A percentile compares a stretch with the other conserved stretches of the same genome.
Conservation (phyloP, 1,284 basidiomycete species). For the Ustilago nuda region DNA sequence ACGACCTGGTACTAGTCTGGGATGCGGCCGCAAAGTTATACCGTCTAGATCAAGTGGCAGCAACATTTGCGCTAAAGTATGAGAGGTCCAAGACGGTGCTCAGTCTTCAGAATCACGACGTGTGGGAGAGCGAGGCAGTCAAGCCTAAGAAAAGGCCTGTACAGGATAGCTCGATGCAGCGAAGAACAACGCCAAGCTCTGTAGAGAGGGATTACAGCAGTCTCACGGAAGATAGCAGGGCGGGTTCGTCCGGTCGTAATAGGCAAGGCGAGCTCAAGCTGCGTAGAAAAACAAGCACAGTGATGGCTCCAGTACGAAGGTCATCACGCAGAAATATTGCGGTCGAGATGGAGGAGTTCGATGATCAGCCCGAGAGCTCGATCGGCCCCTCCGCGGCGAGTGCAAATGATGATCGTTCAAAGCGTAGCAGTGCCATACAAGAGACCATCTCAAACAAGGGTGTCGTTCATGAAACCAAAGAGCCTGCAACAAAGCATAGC, state of each 20-base stretch:
- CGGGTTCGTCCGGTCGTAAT: background rate
- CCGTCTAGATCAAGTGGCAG: conserved; percentile 33
- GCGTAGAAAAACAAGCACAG: conserved; percentile 13
- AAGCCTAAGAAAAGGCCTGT: conserved; percentile 11
- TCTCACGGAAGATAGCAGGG: background rate
- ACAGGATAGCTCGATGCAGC: background rate
- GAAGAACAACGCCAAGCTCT: background rate
- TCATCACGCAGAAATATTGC: conserved; percentile 33
- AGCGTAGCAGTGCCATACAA: background rate
- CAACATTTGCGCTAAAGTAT: conserved; percentile 39
- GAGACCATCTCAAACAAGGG: background rate
- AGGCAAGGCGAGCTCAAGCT: conserved; percentile 12
- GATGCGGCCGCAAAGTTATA: conserved; percentile 21
- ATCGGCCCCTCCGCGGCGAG: background rate
- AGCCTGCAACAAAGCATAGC: background rate
- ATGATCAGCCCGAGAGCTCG: conserved; percentile 11
- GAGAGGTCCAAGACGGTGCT: conserved; percentile 39
- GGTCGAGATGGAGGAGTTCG: conserved; percentile 44
- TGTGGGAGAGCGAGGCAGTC: conserved; percentile 9
- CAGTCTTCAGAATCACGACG: conserved; percentile 22
- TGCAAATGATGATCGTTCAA: background rate
- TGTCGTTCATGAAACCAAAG: conserved; percentile 9
- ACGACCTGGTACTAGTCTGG: conserved; percentile 44
- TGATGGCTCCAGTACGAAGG: conserved; percentile 14
- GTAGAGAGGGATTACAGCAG: background rate